Conservation (phyloP, 371 early-diverging fungal genomes). For the Dinochytrium kinnereticum region DNA sequence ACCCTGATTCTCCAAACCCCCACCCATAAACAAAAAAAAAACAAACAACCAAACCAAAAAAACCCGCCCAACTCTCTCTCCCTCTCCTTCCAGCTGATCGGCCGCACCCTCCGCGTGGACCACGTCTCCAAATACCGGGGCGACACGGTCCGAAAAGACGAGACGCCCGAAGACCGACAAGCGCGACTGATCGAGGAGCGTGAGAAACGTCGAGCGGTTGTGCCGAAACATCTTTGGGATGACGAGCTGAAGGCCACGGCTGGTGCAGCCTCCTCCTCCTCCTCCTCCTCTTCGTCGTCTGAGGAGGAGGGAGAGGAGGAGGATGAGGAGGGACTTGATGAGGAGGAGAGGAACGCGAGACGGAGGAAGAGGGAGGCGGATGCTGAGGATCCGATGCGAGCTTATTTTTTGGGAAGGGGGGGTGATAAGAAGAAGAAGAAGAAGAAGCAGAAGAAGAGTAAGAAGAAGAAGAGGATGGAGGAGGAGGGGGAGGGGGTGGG, state of each 20-base stretch:
- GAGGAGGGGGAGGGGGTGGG: slow-evolving; percentile 51
- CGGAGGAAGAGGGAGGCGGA: slow-evolving; percentile 52
- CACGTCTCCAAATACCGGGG: slow-evolving; percentile 72
- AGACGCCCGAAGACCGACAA: slow-evolving; percentile 47
- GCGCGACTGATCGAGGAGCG: slow-evolving; percentile 8
- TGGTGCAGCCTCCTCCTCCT: slow-evolving; percentile 8
- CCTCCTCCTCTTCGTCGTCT: not conserved
- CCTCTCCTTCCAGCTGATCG: slow-evolving; percentile 68
- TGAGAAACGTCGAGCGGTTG: slow-evolving; percentile 14
- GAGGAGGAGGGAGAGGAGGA: slow-evolving; percentile 45
- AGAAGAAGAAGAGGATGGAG: slow-evolving; percentile 45
- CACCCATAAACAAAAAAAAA: no score
- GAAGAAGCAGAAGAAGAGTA: slow-evolving; percentile 30
- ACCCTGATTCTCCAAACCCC: no score
- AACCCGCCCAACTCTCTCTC: no score
- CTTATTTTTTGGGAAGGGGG: slow-evolving; percentile 62
- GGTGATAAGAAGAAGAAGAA: slow-evolving; percentile 57
- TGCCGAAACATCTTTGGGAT: slow-evolving; percentile 29
- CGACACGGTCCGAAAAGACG: slow-evolving; percentile 47
- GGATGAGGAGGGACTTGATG: slow-evolving; percentile 40
- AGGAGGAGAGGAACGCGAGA: slow-evolving; percentile 21
- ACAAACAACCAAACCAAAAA: no score
- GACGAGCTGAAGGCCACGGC: slow-evolving; percentile 13
- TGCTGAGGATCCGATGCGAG: slow-evolving; percentile 84
- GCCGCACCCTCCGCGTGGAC: slow-evolving; percentile 74